Conservation (phyloP, 2,329 filamentous ascomycete genomes). For the Hymenotorrendiella dingleyae region DNA sequence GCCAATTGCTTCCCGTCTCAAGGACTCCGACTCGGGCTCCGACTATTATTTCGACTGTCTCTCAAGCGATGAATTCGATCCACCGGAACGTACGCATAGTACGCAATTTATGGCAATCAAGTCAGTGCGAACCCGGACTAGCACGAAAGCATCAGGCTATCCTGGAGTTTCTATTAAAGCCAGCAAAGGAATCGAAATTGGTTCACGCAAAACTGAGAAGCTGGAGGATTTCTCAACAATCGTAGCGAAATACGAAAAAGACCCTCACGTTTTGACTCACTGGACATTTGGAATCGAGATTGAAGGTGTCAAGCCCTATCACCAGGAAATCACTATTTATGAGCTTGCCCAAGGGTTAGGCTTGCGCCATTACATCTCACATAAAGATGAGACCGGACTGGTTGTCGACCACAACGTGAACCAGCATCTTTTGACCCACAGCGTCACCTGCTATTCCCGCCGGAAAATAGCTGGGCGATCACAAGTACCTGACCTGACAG, state of each 20-base stretch:
- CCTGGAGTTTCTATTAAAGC: neutral
- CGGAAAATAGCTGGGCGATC: neutral
- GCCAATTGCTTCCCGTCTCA: neutral
- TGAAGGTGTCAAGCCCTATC: neutral
- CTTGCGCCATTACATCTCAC: neutral
- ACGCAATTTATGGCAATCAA: no score
- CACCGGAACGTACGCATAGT: neutral
- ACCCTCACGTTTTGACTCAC: neutral
- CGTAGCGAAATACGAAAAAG: neutral
- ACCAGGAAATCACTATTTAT: constrained; percentile 1
- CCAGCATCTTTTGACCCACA: constrained; percentile 3
- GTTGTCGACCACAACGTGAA: constrained; percentile 8
- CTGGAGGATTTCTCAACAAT: no score
- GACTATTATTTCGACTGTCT: constrained; percentile 4
- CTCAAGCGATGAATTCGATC: constrained; percentile 1
- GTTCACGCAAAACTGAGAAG: no score
- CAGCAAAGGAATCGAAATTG: neutral
- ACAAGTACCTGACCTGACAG: constrained; percentile 2
- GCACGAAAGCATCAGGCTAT: neutral
- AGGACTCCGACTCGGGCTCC: neutral
- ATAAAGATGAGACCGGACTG: constrained; percentile 1
- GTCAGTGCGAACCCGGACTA: neutral
- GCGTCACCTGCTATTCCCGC: constrained; percentile 1
- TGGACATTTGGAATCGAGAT: constrained; percentile 6
- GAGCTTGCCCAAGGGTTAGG: constrained; percentile 2